Evolutionary conservation across 176 grass and related monocot species (phyloP), one percentile per base, ranked within the genome.

Genomic region (Alopecurus myosuroides): DNA sequence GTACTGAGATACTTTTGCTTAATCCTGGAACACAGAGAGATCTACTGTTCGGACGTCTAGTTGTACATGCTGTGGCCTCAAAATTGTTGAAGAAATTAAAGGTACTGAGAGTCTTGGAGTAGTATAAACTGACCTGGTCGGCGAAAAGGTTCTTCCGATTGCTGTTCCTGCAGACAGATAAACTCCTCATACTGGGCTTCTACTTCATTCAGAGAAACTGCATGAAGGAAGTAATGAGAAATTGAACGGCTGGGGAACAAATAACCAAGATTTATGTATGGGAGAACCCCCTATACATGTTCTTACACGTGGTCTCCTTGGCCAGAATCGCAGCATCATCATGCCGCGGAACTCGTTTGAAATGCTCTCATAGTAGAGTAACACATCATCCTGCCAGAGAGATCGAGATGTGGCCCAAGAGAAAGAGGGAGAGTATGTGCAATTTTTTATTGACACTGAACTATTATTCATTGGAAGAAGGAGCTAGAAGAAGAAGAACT

Each of bases 141-240:
- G 94, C 85, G 52, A 97, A 97, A 62, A 97, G 51, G 67, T 94
- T 97, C 42, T 85, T 91, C 67, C 45, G 86, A 23, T 85, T 80
- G 52, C 89, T 90, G 70, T 94, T 97, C 82, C 88, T 90, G 87
- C 92, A 94, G 61, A 97, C 92, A 20, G 92, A 89, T 94, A 50
- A 88, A 97, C 44, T 94, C 18, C 86, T 94, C 92, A 28, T 89
- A 86, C 44, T 94, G 83, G 49, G 95, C 90, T 69, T 94, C 92
- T 55, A 97, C 94, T 82, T 97, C 94, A 35, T 83, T 94, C 28
- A 88, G 34, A 41, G 92, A 92, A 85, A 94, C 92, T 97, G 84
- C 35, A 44, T 84, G 77, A 57, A 49, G 44, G 3, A 84, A 41
- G 57, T 4, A 77, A 3, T n/a, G 14, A 62, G 9, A 7, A 28